Conservation (phyloP, 371 early-diverging fungal genomes). For the Actinomortierella wolfii region DNA sequence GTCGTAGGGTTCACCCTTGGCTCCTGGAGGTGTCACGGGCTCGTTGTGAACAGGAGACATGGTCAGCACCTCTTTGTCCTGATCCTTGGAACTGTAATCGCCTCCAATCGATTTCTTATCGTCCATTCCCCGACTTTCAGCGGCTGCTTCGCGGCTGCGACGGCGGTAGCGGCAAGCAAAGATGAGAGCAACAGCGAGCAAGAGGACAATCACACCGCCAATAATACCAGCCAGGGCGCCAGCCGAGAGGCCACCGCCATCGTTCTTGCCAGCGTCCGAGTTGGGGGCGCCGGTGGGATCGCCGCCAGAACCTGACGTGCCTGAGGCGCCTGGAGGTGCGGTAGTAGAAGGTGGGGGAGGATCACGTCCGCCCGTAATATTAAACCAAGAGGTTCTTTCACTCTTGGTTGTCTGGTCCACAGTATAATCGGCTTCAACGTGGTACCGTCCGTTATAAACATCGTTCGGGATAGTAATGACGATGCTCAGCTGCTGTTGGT, state of each 20-base stretch:
- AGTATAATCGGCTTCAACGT: constrained; percentile 16
- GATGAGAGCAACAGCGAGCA: constrained; percentile 22
- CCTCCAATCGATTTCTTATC: no score
- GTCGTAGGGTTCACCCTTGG: no score
- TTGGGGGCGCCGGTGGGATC: not conserved
- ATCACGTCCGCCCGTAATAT: constrained; percentile 8
- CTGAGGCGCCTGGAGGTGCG: not conserved
- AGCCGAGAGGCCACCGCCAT: constrained; percentile 20
- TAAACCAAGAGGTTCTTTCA: constrained; percentile 20
- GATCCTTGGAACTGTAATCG: no score
- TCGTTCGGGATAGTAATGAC: constrained; percentile 10
- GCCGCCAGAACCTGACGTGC: not conserved
- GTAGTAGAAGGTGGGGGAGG: constrained; percentile 6
- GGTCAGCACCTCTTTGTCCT: no score
- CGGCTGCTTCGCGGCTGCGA: constrained; percentile 10
- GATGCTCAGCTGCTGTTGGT: not conserved
- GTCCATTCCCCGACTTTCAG: no score
- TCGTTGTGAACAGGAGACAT: no score
- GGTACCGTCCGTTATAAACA: constrained; percentile 31
- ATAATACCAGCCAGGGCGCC: constrained; percentile 32
- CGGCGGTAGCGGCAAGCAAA: constrained; percentile 37
- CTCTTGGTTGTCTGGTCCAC: not conserved
- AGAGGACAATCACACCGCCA: constrained; percentile 18
- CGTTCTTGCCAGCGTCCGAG: not conserved
- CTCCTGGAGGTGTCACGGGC: no score